Conservation (phyloP, 2,329 filamentous ascomycete genomes). For the Apiospora arundinis region DNA sequence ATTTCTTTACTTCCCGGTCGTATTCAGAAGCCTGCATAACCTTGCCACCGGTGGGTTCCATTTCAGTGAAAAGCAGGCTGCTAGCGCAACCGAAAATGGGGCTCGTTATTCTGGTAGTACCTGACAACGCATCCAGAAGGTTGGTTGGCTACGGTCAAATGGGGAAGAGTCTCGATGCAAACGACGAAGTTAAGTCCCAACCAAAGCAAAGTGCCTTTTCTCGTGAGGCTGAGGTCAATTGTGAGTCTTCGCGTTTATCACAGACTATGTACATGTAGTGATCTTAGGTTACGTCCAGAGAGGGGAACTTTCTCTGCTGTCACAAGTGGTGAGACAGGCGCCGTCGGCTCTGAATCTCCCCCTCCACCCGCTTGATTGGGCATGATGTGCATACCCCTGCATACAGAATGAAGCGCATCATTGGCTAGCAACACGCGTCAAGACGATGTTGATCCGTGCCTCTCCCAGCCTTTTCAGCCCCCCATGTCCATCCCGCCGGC, state of each 20-base stretch:
- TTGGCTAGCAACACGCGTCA: neutral
- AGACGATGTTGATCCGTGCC: neutral
- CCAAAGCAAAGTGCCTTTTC: too few relatives aligned
- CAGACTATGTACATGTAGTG: too few relatives aligned
- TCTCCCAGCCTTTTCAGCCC: neutral
- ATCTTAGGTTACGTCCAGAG: neutral
- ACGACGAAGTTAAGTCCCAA: neutral
- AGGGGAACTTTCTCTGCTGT: neutral
- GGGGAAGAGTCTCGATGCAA: neutral
- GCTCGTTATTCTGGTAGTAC: neutral
- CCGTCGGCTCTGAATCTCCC: neutral
- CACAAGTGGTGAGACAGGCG: neutral
- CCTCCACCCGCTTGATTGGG: too few relatives aligned
- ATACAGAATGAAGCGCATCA: neutral
- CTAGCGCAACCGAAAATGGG: neutral
- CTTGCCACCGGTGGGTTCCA: too few relatives aligned
- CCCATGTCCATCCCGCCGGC: neutral
- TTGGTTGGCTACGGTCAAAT: neutral
- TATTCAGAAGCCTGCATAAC: neutral
- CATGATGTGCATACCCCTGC: neutral
- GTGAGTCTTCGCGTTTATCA: too few relatives aligned
- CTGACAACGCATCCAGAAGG: neutral
- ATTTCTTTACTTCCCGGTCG: neutral
- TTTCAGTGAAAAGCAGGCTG: neutral
- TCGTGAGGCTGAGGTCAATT: too few relatives aligned